phyloP scores from a whole-genome alignment of 108 stramenopile species.

The Stephanodiscus triporus region DNA sequence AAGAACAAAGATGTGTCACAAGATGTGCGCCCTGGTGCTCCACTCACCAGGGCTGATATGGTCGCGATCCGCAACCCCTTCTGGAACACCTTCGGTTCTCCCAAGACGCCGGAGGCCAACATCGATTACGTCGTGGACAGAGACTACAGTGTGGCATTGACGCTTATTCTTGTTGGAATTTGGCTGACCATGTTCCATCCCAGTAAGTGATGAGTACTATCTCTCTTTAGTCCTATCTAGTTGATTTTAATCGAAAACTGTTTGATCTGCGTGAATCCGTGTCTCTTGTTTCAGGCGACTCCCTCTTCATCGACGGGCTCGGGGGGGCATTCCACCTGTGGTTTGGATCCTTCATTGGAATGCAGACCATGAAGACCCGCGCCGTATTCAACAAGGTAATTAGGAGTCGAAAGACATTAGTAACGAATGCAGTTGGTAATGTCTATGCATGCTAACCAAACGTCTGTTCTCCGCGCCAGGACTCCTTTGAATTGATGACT shows the following conservation, averaged over 20 bases:
- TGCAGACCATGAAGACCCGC: slow-evolving; percentile 52
- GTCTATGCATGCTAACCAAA: background rate
- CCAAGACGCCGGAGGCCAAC: slow-evolving; percentile 3
- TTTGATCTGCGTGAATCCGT: background rate
- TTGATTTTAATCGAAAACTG: background rate
- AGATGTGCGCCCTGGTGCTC: background rate
- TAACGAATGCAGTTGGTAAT: background rate
- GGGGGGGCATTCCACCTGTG: slow-evolving; percentile 48
- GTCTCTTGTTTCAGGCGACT: slow-evolving; percentile 2
- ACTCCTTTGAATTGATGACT: slow-evolving; percentile 44
- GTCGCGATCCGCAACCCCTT: slow-evolving; percentile 48
- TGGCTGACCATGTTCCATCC: slow-evolving; percentile 47
- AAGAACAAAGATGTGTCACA: background rate
- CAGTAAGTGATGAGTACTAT: slow-evolving; percentile 21
- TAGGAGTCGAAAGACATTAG: background rate
- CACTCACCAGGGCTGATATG: slow-evolving; percentile 31
- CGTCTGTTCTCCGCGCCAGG: background rate
- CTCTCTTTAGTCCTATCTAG: background rate
- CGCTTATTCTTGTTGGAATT: slow-evolving; percentile 37
- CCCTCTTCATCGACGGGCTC: slow-evolving; percentile 27
- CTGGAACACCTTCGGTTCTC: slow-evolving; percentile 17
- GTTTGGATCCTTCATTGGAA: slow-evolving; percentile 48
- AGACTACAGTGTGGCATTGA: slow-evolving; percentile 41
- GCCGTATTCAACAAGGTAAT: slow-evolving; percentile 34
- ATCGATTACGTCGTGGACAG: slow-evolving; percentile 45